Evolutionary conservation across 2,329 filamentous ascomycete species (phyloP).

Genomic region (Epichloe sibirici): DNA sequence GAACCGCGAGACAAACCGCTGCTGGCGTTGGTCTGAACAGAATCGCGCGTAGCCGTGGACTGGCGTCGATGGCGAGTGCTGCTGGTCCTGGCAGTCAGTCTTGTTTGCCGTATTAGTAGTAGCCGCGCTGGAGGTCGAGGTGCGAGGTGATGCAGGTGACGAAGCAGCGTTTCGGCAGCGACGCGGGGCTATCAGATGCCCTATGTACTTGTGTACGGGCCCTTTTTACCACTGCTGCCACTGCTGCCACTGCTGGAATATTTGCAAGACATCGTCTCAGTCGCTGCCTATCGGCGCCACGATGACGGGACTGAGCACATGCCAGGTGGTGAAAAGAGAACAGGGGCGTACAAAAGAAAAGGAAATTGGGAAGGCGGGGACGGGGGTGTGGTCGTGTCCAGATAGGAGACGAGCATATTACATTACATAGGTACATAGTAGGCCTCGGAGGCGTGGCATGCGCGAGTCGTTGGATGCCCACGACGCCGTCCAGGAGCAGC

Average conservation of each 20-base stretch:
- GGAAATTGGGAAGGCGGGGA: neutral
- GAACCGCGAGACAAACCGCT: conserved; percentile 11
- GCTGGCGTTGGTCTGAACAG: conserved; percentile 10
- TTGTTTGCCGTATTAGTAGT: neutral
- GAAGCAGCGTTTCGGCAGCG: conserved; percentile 7
- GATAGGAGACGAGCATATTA: neutral
- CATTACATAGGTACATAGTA: neutral
- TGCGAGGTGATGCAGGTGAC: neutral
- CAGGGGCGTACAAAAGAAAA: neutral
- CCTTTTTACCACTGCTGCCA: conserved; percentile 12
- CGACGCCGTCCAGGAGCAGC: neutral
- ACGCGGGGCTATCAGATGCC: conserved; percentile 9
- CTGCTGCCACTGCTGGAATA: conserved; percentile 14
- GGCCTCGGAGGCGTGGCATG: neutral
- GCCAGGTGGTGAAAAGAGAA: neutral
- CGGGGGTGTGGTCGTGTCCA: neutral
- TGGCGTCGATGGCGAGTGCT: conserved; percentile 6
- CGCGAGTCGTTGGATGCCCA: neutral
- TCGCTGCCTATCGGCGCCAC: conserved; percentile 18
- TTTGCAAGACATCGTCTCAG: conserved; percentile 11
- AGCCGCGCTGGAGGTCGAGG: neutral
- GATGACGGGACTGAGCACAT: conserved; percentile 14
- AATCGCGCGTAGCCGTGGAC: conserved; percentile 13
- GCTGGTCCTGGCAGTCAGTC: conserved; percentile 3
- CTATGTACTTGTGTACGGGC: conserved; percentile 8